These are phyloP conservation scores for Rubroshorea leprosula DNA, from an alignment of 345 rosid species.

Conservation along the genomic window DNA sequence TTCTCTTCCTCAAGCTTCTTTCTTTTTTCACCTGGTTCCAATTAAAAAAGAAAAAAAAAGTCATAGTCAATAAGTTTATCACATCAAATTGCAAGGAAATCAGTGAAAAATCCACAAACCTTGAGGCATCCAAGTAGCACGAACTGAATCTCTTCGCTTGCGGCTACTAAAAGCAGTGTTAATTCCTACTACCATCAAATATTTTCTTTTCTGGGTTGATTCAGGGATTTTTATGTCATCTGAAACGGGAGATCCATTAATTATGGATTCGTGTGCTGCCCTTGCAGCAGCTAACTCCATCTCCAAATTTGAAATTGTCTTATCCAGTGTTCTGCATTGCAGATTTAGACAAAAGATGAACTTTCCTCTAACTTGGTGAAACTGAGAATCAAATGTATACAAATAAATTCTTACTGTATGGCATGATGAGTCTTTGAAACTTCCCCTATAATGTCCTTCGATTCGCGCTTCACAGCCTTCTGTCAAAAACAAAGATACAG, in stretches of 20 bases:
- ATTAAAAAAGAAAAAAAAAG: neutral
- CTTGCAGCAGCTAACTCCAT: constrained; percentile 79
- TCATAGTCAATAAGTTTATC: neutral
- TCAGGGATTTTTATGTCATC: constrained; percentile 33
- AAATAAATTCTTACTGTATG: constrained; percentile 40
- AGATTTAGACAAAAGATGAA: constrained; percentile 9
- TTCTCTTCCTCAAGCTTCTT: constrained; percentile 95
- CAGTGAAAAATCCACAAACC: constrained; percentile 37
- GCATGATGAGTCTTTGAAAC: constrained; percentile 61
- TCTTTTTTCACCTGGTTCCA: constrained; percentile 60
- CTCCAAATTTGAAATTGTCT: constrained; percentile 66
- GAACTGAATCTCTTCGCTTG: constrained; percentile 89
- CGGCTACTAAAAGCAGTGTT: constrained; percentile 96
- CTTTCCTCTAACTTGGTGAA: neutral
- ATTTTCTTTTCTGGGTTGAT: constrained; percentile 42
- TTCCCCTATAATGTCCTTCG: constrained; percentile 49
- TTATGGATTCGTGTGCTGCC: constrained; percentile 57
- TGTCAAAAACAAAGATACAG: constrained; percentile 8
- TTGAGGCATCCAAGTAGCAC: constrained; percentile 97
- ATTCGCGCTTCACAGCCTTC: constrained; percentile 48
- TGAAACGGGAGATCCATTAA: constrained; percentile 56
- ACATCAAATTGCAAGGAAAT: neutral
- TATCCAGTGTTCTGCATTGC: constrained; percentile 51
- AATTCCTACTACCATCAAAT: constrained; percentile 81
- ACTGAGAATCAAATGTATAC: neutral